phyloP scores from a whole-genome alignment of 768 basidiomycete species.

The Boletus sp. region DNA sequence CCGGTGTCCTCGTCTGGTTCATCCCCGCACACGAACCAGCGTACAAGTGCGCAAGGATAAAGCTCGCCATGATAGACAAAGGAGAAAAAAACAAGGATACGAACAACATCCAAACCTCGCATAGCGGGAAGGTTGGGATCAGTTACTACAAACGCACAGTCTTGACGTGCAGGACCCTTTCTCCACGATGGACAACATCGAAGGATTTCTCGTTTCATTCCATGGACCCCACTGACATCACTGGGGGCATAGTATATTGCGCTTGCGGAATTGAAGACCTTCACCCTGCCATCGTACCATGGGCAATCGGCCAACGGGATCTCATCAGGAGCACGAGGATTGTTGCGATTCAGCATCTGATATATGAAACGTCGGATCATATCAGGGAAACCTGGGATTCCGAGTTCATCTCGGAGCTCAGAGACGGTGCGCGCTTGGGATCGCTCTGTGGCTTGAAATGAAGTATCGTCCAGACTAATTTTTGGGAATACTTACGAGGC shows the following conservation, averaged over 20 bases:
- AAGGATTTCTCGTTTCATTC: not conserved
- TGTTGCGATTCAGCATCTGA: not conserved
- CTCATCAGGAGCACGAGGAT: not conserved
- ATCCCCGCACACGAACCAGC: constrained; percentile 21
- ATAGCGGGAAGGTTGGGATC: not conserved
- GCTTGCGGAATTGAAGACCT: not conserved
- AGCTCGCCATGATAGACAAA: not conserved
- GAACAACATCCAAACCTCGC: not conserved
- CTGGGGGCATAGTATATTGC: not conserved
- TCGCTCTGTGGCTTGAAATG: not conserved
- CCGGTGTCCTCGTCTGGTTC: constrained; percentile 24
- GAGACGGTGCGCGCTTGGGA: not conserved
- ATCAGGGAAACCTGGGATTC: not conserved
- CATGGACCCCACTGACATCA: not conserved
- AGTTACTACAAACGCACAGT: not conserved
- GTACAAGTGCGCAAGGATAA: constrained; percentile 13
- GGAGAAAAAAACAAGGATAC: not conserved
- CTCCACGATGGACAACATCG: not conserved
- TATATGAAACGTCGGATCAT: not conserved
- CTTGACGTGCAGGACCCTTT: not conserved
- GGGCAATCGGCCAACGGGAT: not conserved
- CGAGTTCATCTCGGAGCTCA: not conserved
- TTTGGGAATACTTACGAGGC: not conserved
- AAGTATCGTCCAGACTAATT: not conserved
- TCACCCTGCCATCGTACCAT: not conserved